A percentile compares a stretch with the other conserved stretches of the same genome.
phyloP scores from a whole-genome alignment of 179 eudicot species.

The Drosera spatulata region DNA sequence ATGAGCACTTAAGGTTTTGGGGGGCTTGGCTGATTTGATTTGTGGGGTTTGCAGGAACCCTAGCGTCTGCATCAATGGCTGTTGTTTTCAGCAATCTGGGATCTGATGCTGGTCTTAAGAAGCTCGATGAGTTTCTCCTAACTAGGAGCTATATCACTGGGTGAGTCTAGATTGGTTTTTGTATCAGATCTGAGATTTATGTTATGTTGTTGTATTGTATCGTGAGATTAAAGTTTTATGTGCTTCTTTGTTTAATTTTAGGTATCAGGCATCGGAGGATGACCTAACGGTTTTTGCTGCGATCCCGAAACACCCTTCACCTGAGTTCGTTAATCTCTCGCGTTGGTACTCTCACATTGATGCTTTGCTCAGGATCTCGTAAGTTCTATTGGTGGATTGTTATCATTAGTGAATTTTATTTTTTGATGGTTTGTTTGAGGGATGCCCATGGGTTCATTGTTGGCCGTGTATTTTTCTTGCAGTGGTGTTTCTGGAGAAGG shows the following conservation, averaged over 20 bases:
- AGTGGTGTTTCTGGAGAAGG: conserved; percentile 89
- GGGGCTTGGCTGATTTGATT: not conserved
- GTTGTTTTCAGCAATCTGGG: conserved; percentile 42
- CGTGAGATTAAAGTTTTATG: not conserved
- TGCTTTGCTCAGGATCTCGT: conserved; percentile 92
- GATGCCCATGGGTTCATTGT: not conserved
- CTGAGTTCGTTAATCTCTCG: conserved; percentile 56
- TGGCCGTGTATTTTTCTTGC: conserved; percentile 1
- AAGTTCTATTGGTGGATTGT: conserved; percentile 16
- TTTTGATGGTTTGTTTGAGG: not conserved
- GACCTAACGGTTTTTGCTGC: conserved; percentile 65
- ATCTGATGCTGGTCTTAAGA: conserved; percentile 36
- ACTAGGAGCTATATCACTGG: conserved; percentile 86
- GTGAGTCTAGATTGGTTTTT: conserved; percentile 19
- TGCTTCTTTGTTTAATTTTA: conserved; percentile 12
- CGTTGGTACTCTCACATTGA: conserved; percentile 87
- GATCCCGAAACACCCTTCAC: conserved; percentile 50
- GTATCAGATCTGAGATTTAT: no score
- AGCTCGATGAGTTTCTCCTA: conserved; percentile 40
- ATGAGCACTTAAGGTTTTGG: not conserved
- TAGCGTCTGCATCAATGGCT: conserved; percentile 39
- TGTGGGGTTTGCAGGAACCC: not conserved
- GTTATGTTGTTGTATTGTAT: not conserved
- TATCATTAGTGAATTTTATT: not conserved
- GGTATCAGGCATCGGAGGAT: conserved; percentile 93